A percentile compares a stretch with the other conserved stretches of the same genome.
Evolutionary conservation across 352 stramenopile genomes (phyloP).

Genomic region (Pythium plurisporium): DNA sequence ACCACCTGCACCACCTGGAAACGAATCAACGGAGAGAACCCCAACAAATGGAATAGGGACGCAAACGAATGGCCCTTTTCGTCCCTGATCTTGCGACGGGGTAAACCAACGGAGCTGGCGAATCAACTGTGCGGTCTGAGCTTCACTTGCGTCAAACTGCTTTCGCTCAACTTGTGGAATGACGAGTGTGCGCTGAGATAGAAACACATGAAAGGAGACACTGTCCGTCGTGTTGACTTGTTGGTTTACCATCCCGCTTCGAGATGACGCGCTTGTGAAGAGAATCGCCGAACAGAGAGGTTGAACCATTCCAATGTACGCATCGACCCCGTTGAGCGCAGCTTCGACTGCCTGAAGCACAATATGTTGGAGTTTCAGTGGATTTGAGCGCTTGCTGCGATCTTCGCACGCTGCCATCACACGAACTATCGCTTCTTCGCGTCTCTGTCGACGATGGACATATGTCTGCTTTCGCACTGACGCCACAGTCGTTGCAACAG

Average conservation of each 20-base stretch:
- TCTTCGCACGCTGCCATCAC: constrained; percentile 57
- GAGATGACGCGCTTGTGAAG: constrained; percentile 45
- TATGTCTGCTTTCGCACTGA: constrained; percentile 4
- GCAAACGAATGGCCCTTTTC: constrained; percentile 46
- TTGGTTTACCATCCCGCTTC: constrained; percentile 48
- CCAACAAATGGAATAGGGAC: constrained; percentile 72
- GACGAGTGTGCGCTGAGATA: constrained; percentile 38
- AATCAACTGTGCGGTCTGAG: neutral
- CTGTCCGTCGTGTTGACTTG: constrained; percentile 35
- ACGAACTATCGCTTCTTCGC: constrained; percentile 37
- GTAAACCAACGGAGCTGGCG: constrained; percentile 15
- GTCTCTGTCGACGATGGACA: constrained; percentile 15
- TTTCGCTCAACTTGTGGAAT: constrained; percentile 41
- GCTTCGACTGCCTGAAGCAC: constrained; percentile 47
- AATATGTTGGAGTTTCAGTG: constrained; percentile 39
- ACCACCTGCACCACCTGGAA: constrained; percentile 50
- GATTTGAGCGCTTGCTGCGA: constrained; percentile 1
- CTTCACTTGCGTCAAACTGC: constrained; percentile 12
- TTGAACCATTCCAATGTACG: constrained; percentile 57
- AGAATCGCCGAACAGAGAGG: constrained; percentile 44
- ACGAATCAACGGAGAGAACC: constrained; percentile 57
- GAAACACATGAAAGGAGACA: constrained; percentile 50
- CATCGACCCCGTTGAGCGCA: constrained; percentile 56
- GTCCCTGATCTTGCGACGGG: constrained; percentile 10
- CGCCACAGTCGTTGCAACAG: constrained; percentile 20